Percentiles rank a stretch among this genome's conserved stretches.
phyloP scores from a whole-genome alignment of 148 eudicot genomes.

The Vaccinium myrtillus region DNA sequence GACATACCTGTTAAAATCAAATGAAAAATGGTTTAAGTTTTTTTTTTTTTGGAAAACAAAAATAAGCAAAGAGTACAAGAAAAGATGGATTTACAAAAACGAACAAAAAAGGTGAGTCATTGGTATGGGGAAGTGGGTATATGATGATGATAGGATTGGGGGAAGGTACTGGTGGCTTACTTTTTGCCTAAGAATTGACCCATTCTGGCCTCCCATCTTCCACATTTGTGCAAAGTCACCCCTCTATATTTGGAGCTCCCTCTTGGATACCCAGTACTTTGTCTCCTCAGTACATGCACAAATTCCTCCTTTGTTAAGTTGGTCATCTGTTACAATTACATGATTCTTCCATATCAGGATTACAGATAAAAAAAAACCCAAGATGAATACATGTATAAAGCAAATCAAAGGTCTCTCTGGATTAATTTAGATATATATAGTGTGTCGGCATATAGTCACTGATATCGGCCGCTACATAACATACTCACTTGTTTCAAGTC shows the following conservation, averaged over 20 bases:
- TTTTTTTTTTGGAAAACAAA: background rate
- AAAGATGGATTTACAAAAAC: background rate
- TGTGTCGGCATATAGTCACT: too few species aligned
- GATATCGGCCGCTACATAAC: too few species aligned
- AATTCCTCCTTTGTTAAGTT: slow-evolving; percentile 94
- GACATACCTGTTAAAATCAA: slow-evolving; percentile 63
- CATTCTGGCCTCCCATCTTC: slow-evolving; percentile 99
- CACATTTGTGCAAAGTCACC: slow-evolving; percentile 98
- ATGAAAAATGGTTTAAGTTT: background rate
- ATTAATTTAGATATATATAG: too few species aligned
- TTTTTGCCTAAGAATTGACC: slow-evolving; percentile 99
- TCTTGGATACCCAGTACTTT: slow-evolving; percentile 94
- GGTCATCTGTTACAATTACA: slow-evolving; percentile 53
- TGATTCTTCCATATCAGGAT: background rate
- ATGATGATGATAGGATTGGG: background rate
- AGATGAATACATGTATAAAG: background rate
- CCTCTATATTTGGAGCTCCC: slow-evolving; percentile 98
- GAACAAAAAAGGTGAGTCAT: background rate
- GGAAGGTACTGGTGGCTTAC: slow-evolving; percentile 30
- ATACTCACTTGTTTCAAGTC: slow-evolving; percentile 77
- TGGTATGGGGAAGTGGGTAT: background rate
- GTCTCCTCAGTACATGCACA: slow-evolving; percentile 92
- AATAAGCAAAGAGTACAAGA: background rate
- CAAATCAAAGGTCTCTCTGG: background rate
- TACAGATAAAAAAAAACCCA: background rate